A percentile compares a stretch with the other conserved stretches of the same genome.
Evolutionary conservation across 2,329 filamentous ascomycete genomes (phyloP).

Genomic region (Diaporthe vexans): DNA sequence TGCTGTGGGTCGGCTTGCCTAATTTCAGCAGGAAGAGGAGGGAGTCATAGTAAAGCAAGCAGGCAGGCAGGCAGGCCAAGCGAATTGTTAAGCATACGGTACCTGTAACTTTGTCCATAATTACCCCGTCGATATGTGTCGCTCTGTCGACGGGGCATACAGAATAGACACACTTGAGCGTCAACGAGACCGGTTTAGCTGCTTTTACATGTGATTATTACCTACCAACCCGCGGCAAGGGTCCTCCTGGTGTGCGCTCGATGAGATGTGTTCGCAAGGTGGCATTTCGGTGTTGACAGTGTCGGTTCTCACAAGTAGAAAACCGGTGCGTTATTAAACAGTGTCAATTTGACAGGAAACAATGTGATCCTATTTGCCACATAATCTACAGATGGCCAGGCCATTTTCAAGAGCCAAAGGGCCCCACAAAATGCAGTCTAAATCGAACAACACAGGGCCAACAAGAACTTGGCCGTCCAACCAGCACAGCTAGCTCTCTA

Average conservation of each 20-base stretch:
- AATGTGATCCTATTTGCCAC: slow-evolving; percentile 16
- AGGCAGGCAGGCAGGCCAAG: too few species aligned
- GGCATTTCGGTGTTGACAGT: too few species aligned
- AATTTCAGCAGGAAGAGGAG: slow-evolving; percentile 56
- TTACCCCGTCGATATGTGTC: too few species aligned
- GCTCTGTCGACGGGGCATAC: neutral
- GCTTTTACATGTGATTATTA: too few species aligned
- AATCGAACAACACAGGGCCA: slow-evolving; percentile 15
- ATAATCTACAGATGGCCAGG: slow-evolving; percentile 28
- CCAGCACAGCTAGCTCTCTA: slow-evolving; percentile 7
- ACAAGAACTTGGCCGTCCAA: neutral
- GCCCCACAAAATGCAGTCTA: slow-evolving; percentile 34
- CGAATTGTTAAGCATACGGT: slow-evolving; percentile 41
- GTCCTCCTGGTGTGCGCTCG: too few species aligned
- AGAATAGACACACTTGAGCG: too few species aligned
- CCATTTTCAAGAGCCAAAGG: neutral
- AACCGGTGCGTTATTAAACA: neutral
- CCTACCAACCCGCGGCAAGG: too few species aligned
- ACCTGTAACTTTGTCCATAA: too few species aligned
- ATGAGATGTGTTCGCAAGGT: too few species aligned
- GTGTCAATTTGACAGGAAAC: neutral
- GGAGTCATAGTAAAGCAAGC: slow-evolving; percentile 49
- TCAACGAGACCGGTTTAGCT: too few species aligned
- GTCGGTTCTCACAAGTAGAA: neutral
- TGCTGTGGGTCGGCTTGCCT: slow-evolving; percentile 63